Evolutionary conservation across 2,329 filamentous ascomycete species (phyloP).

Genomic region (Orbilia brochopaga): DNA sequence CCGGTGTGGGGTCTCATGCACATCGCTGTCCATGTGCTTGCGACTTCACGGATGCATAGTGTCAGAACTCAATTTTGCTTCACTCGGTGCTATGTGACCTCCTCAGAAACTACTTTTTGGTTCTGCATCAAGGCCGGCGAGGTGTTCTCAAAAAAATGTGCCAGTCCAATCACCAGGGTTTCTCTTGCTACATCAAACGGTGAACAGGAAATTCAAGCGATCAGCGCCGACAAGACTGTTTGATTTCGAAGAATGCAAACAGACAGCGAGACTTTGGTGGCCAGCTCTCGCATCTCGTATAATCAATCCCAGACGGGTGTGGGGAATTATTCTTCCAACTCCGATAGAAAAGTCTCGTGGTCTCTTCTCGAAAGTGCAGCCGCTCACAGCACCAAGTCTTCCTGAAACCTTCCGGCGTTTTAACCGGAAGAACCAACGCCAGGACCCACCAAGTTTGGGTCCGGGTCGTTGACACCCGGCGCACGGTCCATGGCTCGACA

Average conservation of each 20-base stretch:
- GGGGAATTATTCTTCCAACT: constrained; percentile 52
- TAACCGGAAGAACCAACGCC: constrained; percentile 42
- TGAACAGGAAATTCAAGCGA: constrained; percentile 18
- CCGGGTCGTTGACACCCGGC: constrained; percentile 23
- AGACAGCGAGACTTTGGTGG: constrained; percentile 21
- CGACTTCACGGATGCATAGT: neutral
- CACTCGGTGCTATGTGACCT: neutral
- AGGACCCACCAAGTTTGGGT: constrained; percentile 42
- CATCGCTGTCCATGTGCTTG: neutral
- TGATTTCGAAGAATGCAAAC: constrained; percentile 18
- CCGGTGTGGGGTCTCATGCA: too few relatives aligned
- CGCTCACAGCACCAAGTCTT: constrained; percentile 22
- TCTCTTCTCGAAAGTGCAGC: constrained; percentile 29
- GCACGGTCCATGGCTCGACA: constrained; percentile 32
- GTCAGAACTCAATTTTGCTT: neutral
- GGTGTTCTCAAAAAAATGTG: constrained; percentile 28
- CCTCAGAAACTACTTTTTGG: constrained; percentile 14
- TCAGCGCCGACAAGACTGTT: constrained; percentile 30
- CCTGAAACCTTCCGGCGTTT: constrained; percentile 50
- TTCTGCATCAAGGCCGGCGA: constrained; percentile 10
- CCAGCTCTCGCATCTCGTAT: constrained; percentile 42
- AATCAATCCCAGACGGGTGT: constrained; percentile 51
- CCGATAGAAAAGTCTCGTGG: constrained; percentile 50
- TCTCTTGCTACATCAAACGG: neutral
- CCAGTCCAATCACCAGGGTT: constrained; percentile 45